Evolutionary conservation across 371 early-diverging fungal species (phyloP).

Genomic region (Mortierella sp.): DNA sequence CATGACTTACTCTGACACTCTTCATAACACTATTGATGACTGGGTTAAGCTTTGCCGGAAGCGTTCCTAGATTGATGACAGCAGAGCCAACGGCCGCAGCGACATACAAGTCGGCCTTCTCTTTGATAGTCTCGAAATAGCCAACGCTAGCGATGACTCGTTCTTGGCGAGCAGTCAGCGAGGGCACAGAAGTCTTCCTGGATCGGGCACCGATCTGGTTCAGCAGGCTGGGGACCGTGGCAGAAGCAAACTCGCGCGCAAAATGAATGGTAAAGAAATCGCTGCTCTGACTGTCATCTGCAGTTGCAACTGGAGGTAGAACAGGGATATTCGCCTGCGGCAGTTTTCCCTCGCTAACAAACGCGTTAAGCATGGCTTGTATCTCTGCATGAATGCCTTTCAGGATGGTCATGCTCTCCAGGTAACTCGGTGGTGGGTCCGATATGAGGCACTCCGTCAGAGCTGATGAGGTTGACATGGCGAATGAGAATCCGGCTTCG

Average conservation of each 20-base stretch:
- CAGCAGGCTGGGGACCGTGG: slow-evolving; percentile 60
- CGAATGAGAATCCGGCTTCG: slow-evolving; percentile 60
- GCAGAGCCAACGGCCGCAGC: slow-evolving; percentile 87
- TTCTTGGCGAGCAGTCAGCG: slow-evolving; percentile 69
- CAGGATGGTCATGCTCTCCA: slow-evolving; percentile 77
- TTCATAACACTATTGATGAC: slow-evolving; percentile 91
- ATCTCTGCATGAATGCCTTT: slow-evolving; percentile 81
- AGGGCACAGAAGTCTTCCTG: slow-evolving; percentile 54
- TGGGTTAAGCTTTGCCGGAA: slow-evolving; percentile 88
- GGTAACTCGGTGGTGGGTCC: slow-evolving; percentile 61
- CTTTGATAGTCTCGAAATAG: slow-evolving; percentile 71
- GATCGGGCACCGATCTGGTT: slow-evolving; percentile 57
- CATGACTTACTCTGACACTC: slow-evolving; percentile 70
- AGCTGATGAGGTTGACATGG: slow-evolving; percentile 60
- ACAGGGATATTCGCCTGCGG: slow-evolving; percentile 61
- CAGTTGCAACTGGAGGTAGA: slow-evolving; percentile 69
- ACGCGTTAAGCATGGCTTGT: slow-evolving; percentile 72
- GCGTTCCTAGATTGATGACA: slow-evolving; percentile 76
- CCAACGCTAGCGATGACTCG: slow-evolving; percentile 74
- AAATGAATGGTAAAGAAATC: slow-evolving; percentile 71
- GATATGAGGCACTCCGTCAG: slow-evolving; percentile 65
- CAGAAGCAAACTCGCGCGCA: slow-evolving; percentile 65
- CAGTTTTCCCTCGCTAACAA: slow-evolving; percentile 65
- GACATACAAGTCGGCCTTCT: slow-evolving; percentile 76
- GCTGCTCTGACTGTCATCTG: slow-evolving; percentile 60